A percentile compares a stretch with the other conserved stretches of the same genome.
Conservation (phyloP, 75 land plant species). For the Ceratopteris richardii region DNA sequence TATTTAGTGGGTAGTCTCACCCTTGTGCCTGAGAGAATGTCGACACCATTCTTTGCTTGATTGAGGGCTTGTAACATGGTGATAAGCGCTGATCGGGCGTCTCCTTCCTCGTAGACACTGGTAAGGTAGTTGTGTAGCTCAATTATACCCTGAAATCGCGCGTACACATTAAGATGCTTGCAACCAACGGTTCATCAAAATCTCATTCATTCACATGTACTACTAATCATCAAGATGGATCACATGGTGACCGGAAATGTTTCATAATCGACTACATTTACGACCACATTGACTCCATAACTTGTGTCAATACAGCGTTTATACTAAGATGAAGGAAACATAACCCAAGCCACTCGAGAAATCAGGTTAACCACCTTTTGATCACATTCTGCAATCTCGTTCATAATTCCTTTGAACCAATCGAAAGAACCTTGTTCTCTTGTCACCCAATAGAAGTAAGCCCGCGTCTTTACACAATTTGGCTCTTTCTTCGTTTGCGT, state of each 20-base stretch:
- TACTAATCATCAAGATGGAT: too few relatives aligned
- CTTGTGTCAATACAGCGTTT: too few relatives aligned
- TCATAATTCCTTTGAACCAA: slow-evolving; percentile 93
- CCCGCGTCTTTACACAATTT: slow-evolving; percentile 11
- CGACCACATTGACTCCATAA: too few relatives aligned
- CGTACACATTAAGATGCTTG: not conserved
- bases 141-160: slow-evolving; percentile 45
- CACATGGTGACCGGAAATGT: too few relatives aligned
- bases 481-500: slow-evolving; percentile 8
- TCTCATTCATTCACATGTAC: too few relatives aligned
- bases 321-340: too few relatives aligned
- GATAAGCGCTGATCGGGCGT: slow-evolving; percentile 91
- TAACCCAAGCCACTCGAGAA: too few relatives aligned
- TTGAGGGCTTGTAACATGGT: slow-evolving; percentile 93
- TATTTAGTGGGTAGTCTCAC: slow-evolving; percentile 28
- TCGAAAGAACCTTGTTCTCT: slow-evolving; percentile 91
- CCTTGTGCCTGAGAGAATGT: slow-evolving; percentile 91
- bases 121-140: slow-evolving; percentile 98
- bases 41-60: slow-evolving; percentile 94
- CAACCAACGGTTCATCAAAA: slow-evolving; percentile 3
- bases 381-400: slow-evolving; percentile 62
- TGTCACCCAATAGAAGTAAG: slow-evolving; percentile 78
- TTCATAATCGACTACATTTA: too few relatives aligned
- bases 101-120: slow-evolving; percentile 98
- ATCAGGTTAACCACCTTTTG: slow-evolving; percentile 33